Conservation (phyloP, 768 basidiomycete genomes). For the Hypsizygus marmoreus region DNA sequence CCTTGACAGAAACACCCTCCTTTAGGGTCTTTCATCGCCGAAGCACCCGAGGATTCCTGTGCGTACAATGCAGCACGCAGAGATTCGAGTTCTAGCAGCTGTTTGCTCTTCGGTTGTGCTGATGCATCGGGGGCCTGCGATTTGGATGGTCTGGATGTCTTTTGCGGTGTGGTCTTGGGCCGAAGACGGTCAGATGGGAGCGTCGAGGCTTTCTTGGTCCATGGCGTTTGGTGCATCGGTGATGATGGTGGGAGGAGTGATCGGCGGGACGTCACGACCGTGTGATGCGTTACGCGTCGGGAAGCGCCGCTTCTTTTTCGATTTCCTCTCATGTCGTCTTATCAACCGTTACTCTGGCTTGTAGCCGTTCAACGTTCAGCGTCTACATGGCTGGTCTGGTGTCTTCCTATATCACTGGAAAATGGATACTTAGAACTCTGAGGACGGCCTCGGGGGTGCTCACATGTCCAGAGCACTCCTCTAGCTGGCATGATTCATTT, state of each 20-base stretch:
- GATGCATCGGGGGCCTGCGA: slow-evolving; percentile 30
- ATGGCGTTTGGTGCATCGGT: slow-evolving; percentile 43
- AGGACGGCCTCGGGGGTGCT: too few relatives aligned
- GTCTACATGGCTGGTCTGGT: too few relatives aligned
- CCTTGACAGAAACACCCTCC: slow-evolving; percentile 76
- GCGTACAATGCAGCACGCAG: slow-evolving; percentile 47
- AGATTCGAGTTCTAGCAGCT: slow-evolving; percentile 48
- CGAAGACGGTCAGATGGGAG: slow-evolving; percentile 59
- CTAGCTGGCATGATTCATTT: too few relatives aligned
- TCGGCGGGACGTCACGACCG: neutral
- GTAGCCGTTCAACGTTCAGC: too few relatives aligned
- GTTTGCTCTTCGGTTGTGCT: slow-evolving; percentile 46
- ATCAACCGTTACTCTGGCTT: too few relatives aligned
- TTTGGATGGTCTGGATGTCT: slow-evolving; percentile 29
- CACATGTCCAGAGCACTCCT: too few relatives aligned
- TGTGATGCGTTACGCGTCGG: too few relatives aligned
- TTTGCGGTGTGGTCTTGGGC: slow-evolving; percentile 27
- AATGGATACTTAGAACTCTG: too few relatives aligned
- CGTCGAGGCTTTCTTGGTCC: slow-evolving; percentile 46
- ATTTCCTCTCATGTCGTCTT: too few relatives aligned
- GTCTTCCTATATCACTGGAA: too few relatives aligned
- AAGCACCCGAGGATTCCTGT: slow-evolving; percentile 28
- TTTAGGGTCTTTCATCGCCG: slow-evolving; percentile 48
- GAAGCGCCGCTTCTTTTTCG: too few relatives aligned
- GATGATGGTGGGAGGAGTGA: neutral